These are phyloP conservation scores for Metschnikowia similis DNA, from an alignment of 805 yeast species.

Conservation along the genomic window DNA sequence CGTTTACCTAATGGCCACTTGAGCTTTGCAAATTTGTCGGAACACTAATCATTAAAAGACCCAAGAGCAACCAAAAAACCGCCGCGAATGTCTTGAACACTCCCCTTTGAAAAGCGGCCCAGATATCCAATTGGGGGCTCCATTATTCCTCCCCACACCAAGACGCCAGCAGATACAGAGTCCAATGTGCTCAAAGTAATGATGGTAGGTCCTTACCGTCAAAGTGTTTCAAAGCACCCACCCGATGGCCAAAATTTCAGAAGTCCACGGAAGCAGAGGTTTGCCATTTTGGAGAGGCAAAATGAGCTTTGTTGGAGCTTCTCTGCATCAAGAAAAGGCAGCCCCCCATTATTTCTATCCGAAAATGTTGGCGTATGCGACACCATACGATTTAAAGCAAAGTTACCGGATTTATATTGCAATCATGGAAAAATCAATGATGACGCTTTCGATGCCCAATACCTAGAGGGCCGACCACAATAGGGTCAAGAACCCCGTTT, in stretches of 20 bases:
- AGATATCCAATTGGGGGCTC: no score
- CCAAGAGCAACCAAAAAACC: no score
- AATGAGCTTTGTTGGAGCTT: constrained; percentile 55
- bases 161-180: no score
- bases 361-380: constrained; percentile 63
- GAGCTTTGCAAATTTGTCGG: no score
- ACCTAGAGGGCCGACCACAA: constrained; percentile 45
- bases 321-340: constrained; percentile 53
- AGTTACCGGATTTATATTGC: constrained; percentile 84
- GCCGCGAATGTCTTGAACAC: no score
- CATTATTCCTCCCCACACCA: no score
- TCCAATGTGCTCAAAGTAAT: no score
- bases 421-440: constrained; percentile 79
- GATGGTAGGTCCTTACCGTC: no score
- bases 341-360: constrained; percentile 24
- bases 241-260: constrained; percentile 34
- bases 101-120: no score
- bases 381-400: constrained; percentile 67
- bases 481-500: constrained; percentile 79
- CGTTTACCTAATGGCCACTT: no score
- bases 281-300: constrained; percentile 54
- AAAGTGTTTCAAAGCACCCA: no score
- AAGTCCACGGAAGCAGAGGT: constrained; percentile 61
- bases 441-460: constrained; percentile 51
- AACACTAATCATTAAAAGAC: no score